Evolutionary conservation across 1,284 basidiomycete genomes (phyloP).

Genomic region (Malassezia slooffiae): DNA sequence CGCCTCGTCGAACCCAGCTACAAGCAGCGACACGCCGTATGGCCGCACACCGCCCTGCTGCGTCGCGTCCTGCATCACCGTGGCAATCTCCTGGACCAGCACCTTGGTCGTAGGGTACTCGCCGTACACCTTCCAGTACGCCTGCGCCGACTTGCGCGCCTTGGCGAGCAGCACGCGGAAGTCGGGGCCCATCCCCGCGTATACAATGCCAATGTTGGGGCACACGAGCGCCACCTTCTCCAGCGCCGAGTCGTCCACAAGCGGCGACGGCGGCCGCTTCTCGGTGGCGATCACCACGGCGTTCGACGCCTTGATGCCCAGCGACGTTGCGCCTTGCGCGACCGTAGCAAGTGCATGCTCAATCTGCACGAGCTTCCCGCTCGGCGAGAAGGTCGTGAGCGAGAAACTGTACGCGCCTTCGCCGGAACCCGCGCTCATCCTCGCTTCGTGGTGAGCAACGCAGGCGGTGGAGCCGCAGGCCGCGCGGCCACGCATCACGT

Average conservation of each 20-base stretch:
- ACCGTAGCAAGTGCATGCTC: constrained; percentile 98
- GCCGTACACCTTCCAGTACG: constrained; percentile 97
- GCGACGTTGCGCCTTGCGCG: constrained; percentile 69
- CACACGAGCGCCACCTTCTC: constrained; percentile 91
- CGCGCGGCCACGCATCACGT: constrained; percentile 11
- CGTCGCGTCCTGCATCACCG: constrained; percentile 96
- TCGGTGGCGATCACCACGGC: constrained; percentile 98
- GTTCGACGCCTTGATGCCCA: constrained; percentile 98
- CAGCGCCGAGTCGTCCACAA: constrained; percentile 92
- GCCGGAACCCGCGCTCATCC: constrained; percentile 41
- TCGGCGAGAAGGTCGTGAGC: constrained; percentile 95
- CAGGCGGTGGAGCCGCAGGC: not conserved
- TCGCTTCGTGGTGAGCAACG: not conserved
- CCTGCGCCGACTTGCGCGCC: constrained; percentile 92
- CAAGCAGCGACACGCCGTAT: constrained; percentile 89
- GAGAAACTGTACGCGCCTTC: constrained; percentile 65
- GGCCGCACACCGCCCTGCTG: constrained; percentile 97
- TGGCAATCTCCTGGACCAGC: constrained; percentile 91
- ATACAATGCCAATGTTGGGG: constrained; percentile 97
- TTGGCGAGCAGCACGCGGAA: constrained; percentile 85
- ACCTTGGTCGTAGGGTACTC: constrained; percentile 98
- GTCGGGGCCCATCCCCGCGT: constrained; percentile 94
- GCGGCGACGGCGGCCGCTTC: constrained; percentile 93
- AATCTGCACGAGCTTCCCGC: constrained; percentile 78
- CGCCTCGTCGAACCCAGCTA: constrained; percentile 87